Conservation (phyloP, 257 asterid genomes). For the Scutellaria baicalensis region DNA sequence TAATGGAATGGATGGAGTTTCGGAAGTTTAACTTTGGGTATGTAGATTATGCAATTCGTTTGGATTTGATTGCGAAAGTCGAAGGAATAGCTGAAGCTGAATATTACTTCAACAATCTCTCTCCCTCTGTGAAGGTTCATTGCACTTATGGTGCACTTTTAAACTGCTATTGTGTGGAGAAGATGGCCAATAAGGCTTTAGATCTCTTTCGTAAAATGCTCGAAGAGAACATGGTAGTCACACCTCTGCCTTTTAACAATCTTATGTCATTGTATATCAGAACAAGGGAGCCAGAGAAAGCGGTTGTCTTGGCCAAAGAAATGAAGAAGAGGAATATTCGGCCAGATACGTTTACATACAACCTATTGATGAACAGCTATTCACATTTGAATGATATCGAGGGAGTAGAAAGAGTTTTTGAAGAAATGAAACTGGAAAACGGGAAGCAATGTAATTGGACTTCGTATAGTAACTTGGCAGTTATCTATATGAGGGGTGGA, state of each 20-base stretch:
- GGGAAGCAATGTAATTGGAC: slow-evolving; percentile 61
- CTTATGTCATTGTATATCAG: slow-evolving; percentile 56
- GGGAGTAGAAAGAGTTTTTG: slow-evolving; percentile 65
- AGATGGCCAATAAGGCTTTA: slow-evolving; percentile 52
- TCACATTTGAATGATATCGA: slow-evolving; percentile 45
- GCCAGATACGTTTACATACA: slow-evolving; percentile 51
- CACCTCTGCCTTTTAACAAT: slow-evolving; percentile 45
- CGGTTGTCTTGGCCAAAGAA: slow-evolving; percentile 30
- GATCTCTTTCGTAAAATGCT: slow-evolving; percentile 46
- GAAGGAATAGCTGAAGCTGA: slow-evolving; percentile 72
- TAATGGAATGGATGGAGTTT: slow-evolving; percentile 75
- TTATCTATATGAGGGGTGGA: slow-evolving; percentile 45
- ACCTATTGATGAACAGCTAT: slow-evolving; percentile 56
- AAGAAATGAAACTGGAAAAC: slow-evolving; percentile 49
- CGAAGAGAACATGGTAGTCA: slow-evolving; percentile 24
- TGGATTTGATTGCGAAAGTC: slow-evolving; percentile 59
- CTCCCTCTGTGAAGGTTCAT: slow-evolving; percentile 32
- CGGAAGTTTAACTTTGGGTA: slow-evolving; percentile 37
- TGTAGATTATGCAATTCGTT: slow-evolving; percentile 37
- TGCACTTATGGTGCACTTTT: slow-evolving; percentile 61
- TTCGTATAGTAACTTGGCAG: slow-evolving; percentile 63
- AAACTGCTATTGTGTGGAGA: slow-evolving; percentile 59
- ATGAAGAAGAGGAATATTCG: slow-evolving; percentile 51
- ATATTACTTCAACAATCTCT: slow-evolving; percentile 42
- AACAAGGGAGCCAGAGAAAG: slow-evolving; percentile 55